Conservation (phyloP, 1,139 yeast genomes). For the Taphrina pruni region DNA sequence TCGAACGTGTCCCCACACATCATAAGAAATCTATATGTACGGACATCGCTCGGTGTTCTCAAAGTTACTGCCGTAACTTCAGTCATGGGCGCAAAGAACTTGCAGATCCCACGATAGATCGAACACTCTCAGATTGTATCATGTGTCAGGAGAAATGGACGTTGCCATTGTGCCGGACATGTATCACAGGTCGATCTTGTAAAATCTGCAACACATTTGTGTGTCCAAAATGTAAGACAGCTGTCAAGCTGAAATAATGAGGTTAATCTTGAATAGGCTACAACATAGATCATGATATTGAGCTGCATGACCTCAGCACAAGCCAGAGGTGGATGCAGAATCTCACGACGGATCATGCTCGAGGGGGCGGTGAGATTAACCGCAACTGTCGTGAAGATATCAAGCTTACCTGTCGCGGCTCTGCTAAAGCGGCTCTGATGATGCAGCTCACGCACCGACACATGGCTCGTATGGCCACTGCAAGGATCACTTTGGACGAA, state of each 20-base stretch:
- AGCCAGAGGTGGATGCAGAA: constrained; percentile 12
- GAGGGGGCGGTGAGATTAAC: background rate
- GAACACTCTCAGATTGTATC: constrained; percentile 9
- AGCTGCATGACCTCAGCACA: constrained; percentile 16
- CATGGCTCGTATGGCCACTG: constrained; percentile 17
- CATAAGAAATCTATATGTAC: constrained; percentile 17
- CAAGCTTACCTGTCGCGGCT: background rate
- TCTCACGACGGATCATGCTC: constrained; percentile 14
- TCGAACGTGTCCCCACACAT: constrained; percentile 18
- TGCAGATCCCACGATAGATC: constrained; percentile 19
- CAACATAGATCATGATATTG: constrained; percentile 25
- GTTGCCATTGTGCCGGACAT: constrained; percentile 15
- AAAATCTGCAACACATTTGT: constrained; percentile 24
- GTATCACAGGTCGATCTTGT: constrained; percentile 21
- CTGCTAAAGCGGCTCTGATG: constrained; percentile 20
- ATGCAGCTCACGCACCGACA: constrained; percentile 21
- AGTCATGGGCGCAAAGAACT: constrained; percentile 16
- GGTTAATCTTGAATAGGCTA: constrained; percentile 1
- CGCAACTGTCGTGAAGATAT: constrained; percentile 20
- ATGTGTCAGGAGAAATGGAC: constrained; percentile 12
- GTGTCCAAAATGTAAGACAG: constrained; percentile 21
- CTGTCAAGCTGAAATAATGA: background rate
- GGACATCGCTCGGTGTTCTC: constrained; percentile 29
- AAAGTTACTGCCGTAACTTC: constrained; percentile 26
- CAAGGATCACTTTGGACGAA: constrained; percentile 4